Percentiles rank a stretch among this genome's conserved stretches.
Conservation (phyloP, 2,329 filamentous ascomycete species). For the Diatrype stigma region DNA sequence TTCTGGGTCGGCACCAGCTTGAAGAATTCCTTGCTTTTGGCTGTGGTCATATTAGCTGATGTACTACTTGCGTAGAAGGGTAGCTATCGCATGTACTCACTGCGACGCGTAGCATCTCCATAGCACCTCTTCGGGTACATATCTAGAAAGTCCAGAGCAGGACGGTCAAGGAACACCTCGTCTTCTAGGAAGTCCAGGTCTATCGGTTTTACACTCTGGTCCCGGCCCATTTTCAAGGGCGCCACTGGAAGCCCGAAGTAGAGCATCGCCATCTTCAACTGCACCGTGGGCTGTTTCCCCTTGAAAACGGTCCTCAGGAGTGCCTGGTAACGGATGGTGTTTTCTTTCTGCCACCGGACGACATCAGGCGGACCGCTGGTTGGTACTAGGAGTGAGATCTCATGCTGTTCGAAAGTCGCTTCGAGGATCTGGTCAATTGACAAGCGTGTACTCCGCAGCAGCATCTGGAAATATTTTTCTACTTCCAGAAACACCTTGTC, state of each 20-base stretch:
- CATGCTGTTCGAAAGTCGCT: constrained; percentile 29
- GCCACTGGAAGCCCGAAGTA: constrained; percentile 44
- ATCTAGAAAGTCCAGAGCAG: constrained; percentile 20
- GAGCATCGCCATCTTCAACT: constrained; percentile 41
- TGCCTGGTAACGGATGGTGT: constrained; percentile 24
- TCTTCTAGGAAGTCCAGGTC: constrained; percentile 12
- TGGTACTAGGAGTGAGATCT: constrained; percentile 28
- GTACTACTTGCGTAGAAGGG: not conserved
- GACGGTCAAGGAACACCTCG: constrained; percentile 3
- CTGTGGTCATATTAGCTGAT: not conserved
- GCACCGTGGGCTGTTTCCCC: constrained; percentile 22
- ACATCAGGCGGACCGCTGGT: constrained; percentile 22
- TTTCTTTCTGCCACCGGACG: constrained; percentile 27
- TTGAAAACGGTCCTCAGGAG: constrained; percentile 30
- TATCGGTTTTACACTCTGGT: not conserved
- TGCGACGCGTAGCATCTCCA: constrained; percentile 5
- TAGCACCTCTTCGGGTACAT: constrained; percentile 10
- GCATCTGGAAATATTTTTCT: constrained; percentile 22
- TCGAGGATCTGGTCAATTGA: constrained; percentile 29
- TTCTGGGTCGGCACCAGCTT: not conserved
- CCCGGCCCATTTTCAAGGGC: constrained; percentile 29
- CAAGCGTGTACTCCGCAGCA: constrained; percentile 18
- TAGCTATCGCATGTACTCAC: constrained; percentile 3
- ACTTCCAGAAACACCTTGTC: constrained; percentile 16
- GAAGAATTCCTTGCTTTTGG: not conserved